Percentiles rank a stretch among this genome's conserved stretches.
Evolutionary conservation across 176 grass and related monocot species (phyloP).

Genomic region (Metroxylon sagu): DNA sequence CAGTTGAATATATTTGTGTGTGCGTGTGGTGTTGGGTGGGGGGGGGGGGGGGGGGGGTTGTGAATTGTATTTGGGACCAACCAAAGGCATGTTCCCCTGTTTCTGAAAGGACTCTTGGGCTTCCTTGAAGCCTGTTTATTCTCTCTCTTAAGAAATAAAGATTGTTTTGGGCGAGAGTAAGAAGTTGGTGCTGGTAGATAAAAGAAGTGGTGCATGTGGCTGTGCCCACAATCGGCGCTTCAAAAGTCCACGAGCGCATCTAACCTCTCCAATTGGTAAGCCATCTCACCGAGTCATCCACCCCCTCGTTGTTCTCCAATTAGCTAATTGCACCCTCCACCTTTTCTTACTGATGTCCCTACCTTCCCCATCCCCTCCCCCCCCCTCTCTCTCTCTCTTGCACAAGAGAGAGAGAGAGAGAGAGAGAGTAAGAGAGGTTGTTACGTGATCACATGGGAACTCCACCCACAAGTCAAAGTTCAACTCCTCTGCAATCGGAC

Average conservation of each 20-base stretch:
- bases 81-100: too few species aligned
- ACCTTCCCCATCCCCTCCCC: not conserved
- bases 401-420: conserved; percentile 4
- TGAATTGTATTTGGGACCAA: too few species aligned
- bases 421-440: too few species aligned
- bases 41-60: too few species aligned
- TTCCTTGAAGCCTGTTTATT: too few species aligned
- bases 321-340: conserved; percentile 9
- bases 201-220: conserved; percentile 2
- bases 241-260: conserved; percentile 4
- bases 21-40: too few species aligned
- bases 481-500: too few species aligned
- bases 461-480: too few species aligned
- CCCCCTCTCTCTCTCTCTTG: not conserved
- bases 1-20: too few species aligned
- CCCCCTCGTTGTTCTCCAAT: not conserved
- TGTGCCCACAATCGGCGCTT: not conserved
- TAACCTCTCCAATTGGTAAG: conserved; percentile 4
- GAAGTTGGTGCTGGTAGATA: conserved; percentile 2
- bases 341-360: conserved; percentile 15
- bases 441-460: too few species aligned
- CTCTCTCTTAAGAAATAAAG: too few species aligned
- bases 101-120: too few species aligned
- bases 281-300: not conserved
- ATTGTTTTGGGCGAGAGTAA: not conserved